Evolutionary conservation across 169 alveolate genomes (phyloP).

Genomic region (Plasmodium fragile): DNA sequence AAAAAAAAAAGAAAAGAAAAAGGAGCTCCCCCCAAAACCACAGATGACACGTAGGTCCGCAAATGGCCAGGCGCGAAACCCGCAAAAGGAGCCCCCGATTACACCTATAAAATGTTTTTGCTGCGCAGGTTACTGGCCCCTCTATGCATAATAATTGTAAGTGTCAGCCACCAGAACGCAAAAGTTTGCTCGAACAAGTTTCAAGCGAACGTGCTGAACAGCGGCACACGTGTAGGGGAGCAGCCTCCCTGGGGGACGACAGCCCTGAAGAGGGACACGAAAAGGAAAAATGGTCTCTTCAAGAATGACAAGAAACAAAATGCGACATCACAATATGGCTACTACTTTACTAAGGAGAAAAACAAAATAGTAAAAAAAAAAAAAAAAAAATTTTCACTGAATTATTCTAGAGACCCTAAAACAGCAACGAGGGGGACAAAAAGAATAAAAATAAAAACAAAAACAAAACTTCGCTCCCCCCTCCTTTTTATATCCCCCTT

Average conservation of each 20-base stretch:
- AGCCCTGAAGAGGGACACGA: background rate
- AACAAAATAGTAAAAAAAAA: slow-evolving; percentile 32
- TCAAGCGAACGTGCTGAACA: background rate
- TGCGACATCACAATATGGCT: slow-evolving; percentile 6
- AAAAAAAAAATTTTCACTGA: slow-evolving; percentile 43
- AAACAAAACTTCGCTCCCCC: too few species aligned
- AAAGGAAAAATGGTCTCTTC: background rate
- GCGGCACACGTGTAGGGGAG: background rate
- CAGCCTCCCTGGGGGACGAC: background rate
- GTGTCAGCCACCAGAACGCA: background rate
- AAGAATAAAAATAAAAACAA: too few species aligned
- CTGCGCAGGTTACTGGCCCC: background rate
- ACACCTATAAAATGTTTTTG: background rate
- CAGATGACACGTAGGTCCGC: background rate
- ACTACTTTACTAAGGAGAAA: slow-evolving; percentile 22
- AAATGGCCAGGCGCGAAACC: background rate
- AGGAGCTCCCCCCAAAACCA: too few species aligned
- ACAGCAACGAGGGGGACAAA: background rate
- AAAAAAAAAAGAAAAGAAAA: too few species aligned
- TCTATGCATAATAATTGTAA: background rate
- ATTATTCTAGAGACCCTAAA: slow-evolving; percentile 16
- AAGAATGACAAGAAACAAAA: background rate
- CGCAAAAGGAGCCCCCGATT: background rate
- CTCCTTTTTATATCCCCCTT: slow-evolving; percentile 32
- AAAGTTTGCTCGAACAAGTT: background rate